phyloP scores from a whole-genome alignment of 768 basidiomycete species.

The Cyclocybe cylindracea region DNA sequence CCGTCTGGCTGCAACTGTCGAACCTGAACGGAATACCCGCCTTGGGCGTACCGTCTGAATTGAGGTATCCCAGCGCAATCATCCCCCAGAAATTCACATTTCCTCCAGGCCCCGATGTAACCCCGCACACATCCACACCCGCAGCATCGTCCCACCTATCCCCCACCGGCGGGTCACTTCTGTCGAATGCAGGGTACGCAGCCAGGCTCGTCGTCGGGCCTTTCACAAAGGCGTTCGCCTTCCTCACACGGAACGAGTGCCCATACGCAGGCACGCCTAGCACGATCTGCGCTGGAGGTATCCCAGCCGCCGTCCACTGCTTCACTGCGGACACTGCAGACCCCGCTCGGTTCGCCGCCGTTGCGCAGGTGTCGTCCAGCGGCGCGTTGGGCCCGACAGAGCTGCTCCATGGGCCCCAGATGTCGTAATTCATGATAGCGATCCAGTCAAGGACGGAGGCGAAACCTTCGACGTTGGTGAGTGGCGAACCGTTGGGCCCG shows the following conservation, averaged over 20 bases:
- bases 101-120: constrained; percentile 48
- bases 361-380: constrained; percentile 73
- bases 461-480: constrained; percentile 69
- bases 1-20: constrained; percentile 74
- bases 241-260: constrained; percentile 67
- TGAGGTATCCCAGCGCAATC: constrained; percentile 56
- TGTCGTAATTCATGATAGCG: constrained; percentile 70
- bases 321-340: constrained; percentile 76
- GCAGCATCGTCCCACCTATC: constrained; percentile 64
- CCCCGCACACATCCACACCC: constrained; percentile 59
- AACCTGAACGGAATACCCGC: constrained; percentile 51
- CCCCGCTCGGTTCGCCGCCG: constrained; percentile 58
- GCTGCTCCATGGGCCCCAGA: constrained; percentile 64
- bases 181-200: constrained; percentile 57
- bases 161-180: constrained; percentile 48
- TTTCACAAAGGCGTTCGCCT: constrained; percentile 43
- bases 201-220: constrained; percentile 39
- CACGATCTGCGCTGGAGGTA: constrained; percentile 68
- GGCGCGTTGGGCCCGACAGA: constrained; percentile 86
- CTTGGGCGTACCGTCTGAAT: constrained; percentile 45
- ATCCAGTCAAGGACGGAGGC: constrained; percentile 61
- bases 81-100: constrained; percentile 67
- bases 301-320: constrained; percentile 74
- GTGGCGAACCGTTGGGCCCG: constrained; percentile 51
- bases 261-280: constrained; percentile 86